These are phyloP conservation scores for Leccinum arenicola DNA, from an alignment of 768 basidiomycete genomes.

Conservation along the genomic window DNA sequence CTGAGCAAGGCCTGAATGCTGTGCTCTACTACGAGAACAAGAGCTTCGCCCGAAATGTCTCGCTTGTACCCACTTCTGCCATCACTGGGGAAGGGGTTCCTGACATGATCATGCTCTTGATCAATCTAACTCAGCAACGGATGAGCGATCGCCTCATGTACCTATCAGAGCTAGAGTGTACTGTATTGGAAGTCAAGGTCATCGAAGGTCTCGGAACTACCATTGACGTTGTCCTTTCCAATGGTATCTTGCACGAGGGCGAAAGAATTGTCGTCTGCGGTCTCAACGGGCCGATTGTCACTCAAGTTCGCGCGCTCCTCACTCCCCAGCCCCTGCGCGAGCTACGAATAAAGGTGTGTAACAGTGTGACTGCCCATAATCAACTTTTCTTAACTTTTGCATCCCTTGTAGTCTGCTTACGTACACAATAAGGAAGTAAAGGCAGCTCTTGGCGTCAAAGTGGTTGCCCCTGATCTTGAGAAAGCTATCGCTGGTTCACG, in stretches of 20 bases:
- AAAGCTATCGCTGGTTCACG: slow-evolving; percentile 98
- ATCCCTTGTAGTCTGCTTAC: slow-evolving; percentile 70
- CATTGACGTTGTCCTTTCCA: slow-evolving; percentile 93
- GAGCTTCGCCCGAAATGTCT: slow-evolving; percentile 89
- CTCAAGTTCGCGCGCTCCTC: slow-evolving; percentile 88
- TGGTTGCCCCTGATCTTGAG: slow-evolving; percentile 91
- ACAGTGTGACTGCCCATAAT: slow-evolving; percentile 12
- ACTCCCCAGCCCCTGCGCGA: slow-evolving; percentile 97
- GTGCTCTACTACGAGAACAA: slow-evolving; percentile 98
- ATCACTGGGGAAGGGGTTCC: slow-evolving; percentile 98
- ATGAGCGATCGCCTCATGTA: slow-evolving; percentile 99
- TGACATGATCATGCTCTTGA: slow-evolving; percentile 98
- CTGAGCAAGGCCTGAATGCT: slow-evolving; percentile 97
- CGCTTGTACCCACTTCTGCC: slow-evolving; percentile 95
- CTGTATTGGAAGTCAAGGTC: slow-evolving; percentile 97
- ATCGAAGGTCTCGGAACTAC: slow-evolving; percentile 98
- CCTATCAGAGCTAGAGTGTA: slow-evolving; percentile 94
- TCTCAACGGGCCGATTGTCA: slow-evolving; percentile 95
- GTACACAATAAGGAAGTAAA: slow-evolving; percentile 98
- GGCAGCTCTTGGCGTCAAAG: slow-evolving; percentile 95
- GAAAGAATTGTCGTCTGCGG: slow-evolving; percentile 96
- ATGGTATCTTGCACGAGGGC: slow-evolving; percentile 87
- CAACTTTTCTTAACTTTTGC: slow-evolving; percentile 3
- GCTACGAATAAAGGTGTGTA: slow-evolving; percentile 84
- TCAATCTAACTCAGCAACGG: slow-evolving; percentile 95